Conservation (phyloP, 2,329 filamentous ascomycete species). For the Lecanoromycetidae sp. region DNA sequence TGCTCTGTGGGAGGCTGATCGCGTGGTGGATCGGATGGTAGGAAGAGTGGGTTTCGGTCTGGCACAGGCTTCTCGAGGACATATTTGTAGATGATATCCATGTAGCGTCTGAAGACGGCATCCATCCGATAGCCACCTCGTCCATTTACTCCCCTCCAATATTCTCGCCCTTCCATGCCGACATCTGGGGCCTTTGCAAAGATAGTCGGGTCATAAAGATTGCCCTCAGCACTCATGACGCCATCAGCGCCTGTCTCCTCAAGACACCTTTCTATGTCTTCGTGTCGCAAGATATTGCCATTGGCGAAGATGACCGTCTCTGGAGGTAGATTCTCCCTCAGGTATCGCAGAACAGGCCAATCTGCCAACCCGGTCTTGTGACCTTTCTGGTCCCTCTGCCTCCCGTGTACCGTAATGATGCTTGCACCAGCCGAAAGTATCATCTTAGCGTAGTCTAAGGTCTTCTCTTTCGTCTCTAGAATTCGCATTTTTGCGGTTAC, state of each 20-base stretch:
- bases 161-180: slow-evolving; percentile 61
- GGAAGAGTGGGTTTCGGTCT: slow-evolving; percentile 56
- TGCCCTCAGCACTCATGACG: slow-evolving; percentile 93
- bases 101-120: slow-evolving; percentile 72
- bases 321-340: slow-evolving; percentile 68
- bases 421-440: slow-evolving; percentile 80
- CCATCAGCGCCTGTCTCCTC: slow-evolving; percentile 77
- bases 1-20: slow-evolving; percentile 15
- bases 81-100: slow-evolving; percentile 78
- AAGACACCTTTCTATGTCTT: slow-evolving; percentile 66
- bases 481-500: slow-evolving; percentile 93
- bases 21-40: slow-evolving; percentile 41
- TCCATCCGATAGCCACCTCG: slow-evolving; percentile 81
- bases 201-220: slow-evolving; percentile 80
- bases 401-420: slow-evolving; percentile 84
- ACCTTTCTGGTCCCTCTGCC: slow-evolving; percentile 83
- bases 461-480: slow-evolving; percentile 73
- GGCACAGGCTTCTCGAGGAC: slow-evolving; percentile 58
- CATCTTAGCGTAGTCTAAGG: slow-evolving; percentile 77
- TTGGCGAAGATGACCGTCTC: slow-evolving; percentile 96
- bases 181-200: slow-evolving; percentile 57
- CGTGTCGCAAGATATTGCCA: slow-evolving; percentile 75
- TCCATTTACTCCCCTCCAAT: slow-evolving; percentile 70
- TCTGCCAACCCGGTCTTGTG: slow-evolving; percentile 89
- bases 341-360: slow-evolving; percentile 71